phyloP scores from a whole-genome alignment of 2,329 filamentous ascomycete species.

The Ceratocystiopsis sp. region DNA sequence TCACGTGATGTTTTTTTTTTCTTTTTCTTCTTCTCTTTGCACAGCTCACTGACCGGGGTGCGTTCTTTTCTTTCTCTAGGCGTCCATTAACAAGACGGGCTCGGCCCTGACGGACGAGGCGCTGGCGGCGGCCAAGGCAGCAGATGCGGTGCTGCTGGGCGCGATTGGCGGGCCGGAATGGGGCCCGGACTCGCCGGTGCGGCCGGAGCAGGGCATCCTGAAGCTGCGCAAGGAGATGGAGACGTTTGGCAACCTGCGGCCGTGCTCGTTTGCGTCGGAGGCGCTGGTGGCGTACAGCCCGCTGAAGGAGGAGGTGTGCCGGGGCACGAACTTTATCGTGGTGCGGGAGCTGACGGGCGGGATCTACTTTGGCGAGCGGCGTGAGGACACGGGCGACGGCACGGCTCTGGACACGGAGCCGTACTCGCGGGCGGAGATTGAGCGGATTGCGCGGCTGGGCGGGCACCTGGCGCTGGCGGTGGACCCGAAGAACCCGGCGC shows the following conservation, averaged over 20 bases:
- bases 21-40: not conserved
- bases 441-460: constrained; percentile 70
- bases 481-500: constrained; percentile 45
- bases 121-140: constrained; percentile 64
- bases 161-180: constrained; percentile 95
- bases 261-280: constrained; percentile 88
- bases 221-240: constrained; percentile 82
- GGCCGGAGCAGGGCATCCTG: constrained; percentile 85
- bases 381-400: constrained; percentile 60
- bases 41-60: not conserved
- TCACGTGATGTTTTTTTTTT: not conserved
- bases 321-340: constrained; percentile 80
- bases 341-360: constrained; percentile 84
- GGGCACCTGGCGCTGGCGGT: constrained; percentile 64
- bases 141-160: constrained; percentile 80
- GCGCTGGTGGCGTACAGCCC: constrained; percentile 71
- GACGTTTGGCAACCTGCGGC: constrained; percentile 88
- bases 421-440: constrained; percentile 71
- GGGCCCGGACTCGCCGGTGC: constrained; percentile 64
- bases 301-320: constrained; percentile 70
- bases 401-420: constrained; percentile 71
- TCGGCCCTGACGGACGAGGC: constrained; percentile 67
- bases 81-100: constrained; percentile 72
- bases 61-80: constrained; percentile 33
- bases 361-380: constrained; percentile 87